Evolutionary conservation across 805 yeast species (phyloP).

Genomic region (Candida peoriensis): DNA sequence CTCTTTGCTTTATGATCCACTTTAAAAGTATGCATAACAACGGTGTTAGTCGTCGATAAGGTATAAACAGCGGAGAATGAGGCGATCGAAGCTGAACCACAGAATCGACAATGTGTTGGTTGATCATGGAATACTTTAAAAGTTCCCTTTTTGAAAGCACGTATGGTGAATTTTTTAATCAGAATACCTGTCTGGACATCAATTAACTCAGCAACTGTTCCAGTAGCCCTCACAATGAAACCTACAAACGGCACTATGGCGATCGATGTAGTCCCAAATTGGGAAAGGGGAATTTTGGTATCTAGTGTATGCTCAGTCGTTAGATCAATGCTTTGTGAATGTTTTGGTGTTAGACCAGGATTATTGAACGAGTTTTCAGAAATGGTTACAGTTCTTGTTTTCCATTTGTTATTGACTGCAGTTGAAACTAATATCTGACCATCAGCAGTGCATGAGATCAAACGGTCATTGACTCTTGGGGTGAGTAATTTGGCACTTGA

Average conservation of each 20-base stretch:
- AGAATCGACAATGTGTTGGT: slow-evolving; percentile 84
- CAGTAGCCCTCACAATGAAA: slow-evolving; percentile 59
- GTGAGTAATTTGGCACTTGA: slow-evolving; percentile 56
- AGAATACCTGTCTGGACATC: slow-evolving; percentile 78
- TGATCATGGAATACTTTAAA: slow-evolving; percentile 74
- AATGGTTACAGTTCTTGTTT: slow-evolving; percentile 43
- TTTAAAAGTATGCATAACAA: slow-evolving; percentile 69
- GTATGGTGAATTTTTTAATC: slow-evolving; percentile 55
- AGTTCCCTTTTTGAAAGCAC: slow-evolving; percentile 48
- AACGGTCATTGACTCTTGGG: slow-evolving; percentile 70
- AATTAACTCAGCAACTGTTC: slow-evolving; percentile 54
- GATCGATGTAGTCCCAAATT: slow-evolving; percentile 30
- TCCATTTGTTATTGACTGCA: slow-evolving; percentile 59
- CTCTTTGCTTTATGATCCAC: slow-evolving; percentile 72
- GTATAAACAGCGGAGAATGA: slow-evolving; percentile 71
- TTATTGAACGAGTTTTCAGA: slow-evolving; percentile 34
- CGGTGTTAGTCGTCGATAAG: slow-evolving; percentile 46
- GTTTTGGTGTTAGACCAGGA: slow-evolving; percentile 7
- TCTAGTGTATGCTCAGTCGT: not conserved
- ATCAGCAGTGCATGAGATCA: slow-evolving; percentile 48
- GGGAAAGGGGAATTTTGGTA: slow-evolving; percentile 4
- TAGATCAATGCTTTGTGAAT: not conserved
- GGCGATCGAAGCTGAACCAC: slow-evolving; percentile 81
- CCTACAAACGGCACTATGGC: slow-evolving; percentile 67
- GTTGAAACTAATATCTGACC: slow-evolving; percentile 58